Evolutionary conservation across 345 rosid species (phyloP), one percentile per base, ranked within the genome.

Genomic region (Melastoma malabathricum): DNA sequence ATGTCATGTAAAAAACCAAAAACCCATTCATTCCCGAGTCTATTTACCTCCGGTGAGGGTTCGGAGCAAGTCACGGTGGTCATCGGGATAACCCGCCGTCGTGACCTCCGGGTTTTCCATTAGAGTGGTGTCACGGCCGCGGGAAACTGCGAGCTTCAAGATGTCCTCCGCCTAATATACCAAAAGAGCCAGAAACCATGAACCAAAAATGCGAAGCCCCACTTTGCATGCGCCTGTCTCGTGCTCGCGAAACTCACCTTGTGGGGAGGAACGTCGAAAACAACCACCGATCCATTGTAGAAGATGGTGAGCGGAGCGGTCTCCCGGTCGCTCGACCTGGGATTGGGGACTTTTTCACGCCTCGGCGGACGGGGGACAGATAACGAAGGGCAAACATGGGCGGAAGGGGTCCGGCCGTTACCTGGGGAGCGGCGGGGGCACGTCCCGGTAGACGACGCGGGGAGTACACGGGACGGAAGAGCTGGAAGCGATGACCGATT

Each of bases 271-370:
- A 92, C 69, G 51, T 84, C 75, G 54, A 75, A 86, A 20, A 82
- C 78, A 4, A 80, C 48, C 18, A 92, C 96, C 8, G 63, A 66
- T 61, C 98, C 98, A 18, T 79, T 83, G 70, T 87, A 92, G 63
- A 92, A 87, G n/a, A 92, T 84, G 3, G 98, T 92, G 76, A 92
- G 48, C 5, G 98, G 95, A 57, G 78, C 75, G 0, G 79, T 63
- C 47, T 64, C 82, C 38, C 52, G 47, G 3, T 51, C 52, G 15
- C 34, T 44, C 3, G 53, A 15, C 64, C 83, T 81, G 59, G 12
- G 12, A 22, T 22, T 47, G 29, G 5, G 2, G 7, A 22, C 9
- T 13, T 10, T 18, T 34, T 9, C 47, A 10, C 4, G 18, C 39
- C 15, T 31, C 20, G 54, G 39, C 34, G n/a, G 5, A 3, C 16